Evolutionary conservation across 176 grass and related monocot genomes (phyloP), one percentile per base, ranked within the genome.

Genomic region (Eremochloa ophiuroides): DNA sequence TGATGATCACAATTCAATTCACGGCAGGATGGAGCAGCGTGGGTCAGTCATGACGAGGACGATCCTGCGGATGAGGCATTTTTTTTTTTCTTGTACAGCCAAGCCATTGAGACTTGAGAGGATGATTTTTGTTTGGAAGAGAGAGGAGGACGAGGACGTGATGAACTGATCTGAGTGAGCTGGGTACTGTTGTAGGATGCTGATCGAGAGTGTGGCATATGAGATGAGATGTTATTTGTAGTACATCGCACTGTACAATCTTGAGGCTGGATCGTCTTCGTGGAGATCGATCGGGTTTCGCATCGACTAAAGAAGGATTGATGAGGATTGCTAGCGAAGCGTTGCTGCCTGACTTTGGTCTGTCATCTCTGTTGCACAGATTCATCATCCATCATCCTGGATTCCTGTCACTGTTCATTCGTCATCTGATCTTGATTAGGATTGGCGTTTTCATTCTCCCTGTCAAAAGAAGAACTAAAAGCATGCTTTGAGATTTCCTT

Each of bases 51-150:
- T 35, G 33, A 18, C 0, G 16, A 29, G 51, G 51, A 7, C 23
- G 14, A 60, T 46, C 46, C 28, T 10, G 1, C 10, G 29, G 23
- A 46, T 43, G 79, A 86, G 88, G 79, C 79, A 68, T 78, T 58
- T 69, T 80, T 80, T 50, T 85, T n/a, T 78, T 58, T 69, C 75
- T 80, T 85, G 82, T 81, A 85, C 28, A 89, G 82, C 2, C 28
- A 50, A 89, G 82, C 2, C 28, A 50, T 28, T 76, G 70, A 85
- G 87, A n/a, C n/a, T n/a, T n/a, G n/a, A n/a, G n/a, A n/a, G n/a
- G n/a, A 71, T n/a, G 46, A 74, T 37, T 79, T 83, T 79, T 75
- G 6, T 15, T 13, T 27, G 10, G 25, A 1, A 26, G 17, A 51
- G 44, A 1, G 17, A 53, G 12, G 11, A 39, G 10, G n/a, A 48